A percentile compares a stretch with the other conserved stretches of the same genome.
Evolutionary conservation across 176 grass and related monocot genomes (phyloP).

Genomic region (Triticum monococcum): DNA sequence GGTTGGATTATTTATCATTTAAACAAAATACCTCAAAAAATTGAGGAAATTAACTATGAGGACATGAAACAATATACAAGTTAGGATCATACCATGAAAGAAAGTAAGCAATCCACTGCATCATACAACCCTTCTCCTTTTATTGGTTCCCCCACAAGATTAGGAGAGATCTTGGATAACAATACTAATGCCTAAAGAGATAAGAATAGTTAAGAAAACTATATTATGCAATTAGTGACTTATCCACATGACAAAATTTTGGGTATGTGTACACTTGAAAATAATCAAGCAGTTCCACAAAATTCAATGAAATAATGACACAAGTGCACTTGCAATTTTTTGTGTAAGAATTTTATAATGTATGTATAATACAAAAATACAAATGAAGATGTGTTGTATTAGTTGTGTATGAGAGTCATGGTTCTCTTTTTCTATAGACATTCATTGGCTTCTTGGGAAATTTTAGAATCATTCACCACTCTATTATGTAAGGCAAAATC

Average conservation of each 20-base stretch:
- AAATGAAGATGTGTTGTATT: neutral
- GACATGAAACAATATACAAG: neutral
- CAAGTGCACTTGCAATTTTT: neutral
- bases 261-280: neutral
- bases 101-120: slow-evolving; percentile 40
- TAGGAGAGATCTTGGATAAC: slow-evolving; percentile 13
- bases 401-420: neutral
- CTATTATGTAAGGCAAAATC: neutral
- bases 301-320: neutral
- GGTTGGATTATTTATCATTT: neutral
- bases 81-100: slow-evolving; percentile 27
- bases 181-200: slow-evolving; percentile 23
- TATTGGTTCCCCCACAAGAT: slow-evolving; percentile 28
- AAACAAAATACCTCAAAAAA: neutral
- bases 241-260: neutral
- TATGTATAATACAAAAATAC: neutral
- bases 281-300: neutral
- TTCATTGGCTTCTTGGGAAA: neutral
- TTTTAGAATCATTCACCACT: neutral
- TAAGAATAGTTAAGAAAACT: neutral
- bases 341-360: neutral
- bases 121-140: slow-evolving; percentile 16
- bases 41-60: neutral
- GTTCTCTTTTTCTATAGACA: neutral
- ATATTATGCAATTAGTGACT: neutral